Conservation (phyloP, 768 basidiomycete species). For the Cytidiella melzeri region DNA sequence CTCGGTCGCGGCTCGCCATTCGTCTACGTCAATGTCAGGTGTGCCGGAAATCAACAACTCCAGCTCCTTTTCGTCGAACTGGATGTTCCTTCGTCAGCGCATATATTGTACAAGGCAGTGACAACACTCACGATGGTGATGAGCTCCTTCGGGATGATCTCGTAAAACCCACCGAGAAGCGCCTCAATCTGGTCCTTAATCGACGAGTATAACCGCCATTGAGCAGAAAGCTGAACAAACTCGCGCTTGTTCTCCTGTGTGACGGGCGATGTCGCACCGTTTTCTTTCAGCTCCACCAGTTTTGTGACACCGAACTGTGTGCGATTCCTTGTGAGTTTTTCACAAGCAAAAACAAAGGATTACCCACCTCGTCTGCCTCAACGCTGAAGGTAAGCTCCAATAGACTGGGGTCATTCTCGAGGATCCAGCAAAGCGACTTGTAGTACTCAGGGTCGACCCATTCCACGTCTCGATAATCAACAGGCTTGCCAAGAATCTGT, state of each 20-base stretch:
- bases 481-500: conserved; percentile 88
- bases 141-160: conserved; percentile 95
- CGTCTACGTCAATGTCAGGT: conserved; percentile 98
- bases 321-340: conserved; percentile 3
- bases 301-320: conserved; percentile 84
- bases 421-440: conserved; percentile 95
- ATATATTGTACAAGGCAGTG: conserved; percentile 18
- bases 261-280: conserved; percentile 78
- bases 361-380: conserved; percentile 85
- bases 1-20: conserved; percentile 90
- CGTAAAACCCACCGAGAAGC: conserved; percentile 87
- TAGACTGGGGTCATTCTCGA: conserved; percentile 88
- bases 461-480: conserved; percentile 94
- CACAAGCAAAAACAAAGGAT: background rate
- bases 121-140: conserved; percentile 72
- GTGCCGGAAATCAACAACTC: conserved; percentile 94
- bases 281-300: conserved; percentile 80
- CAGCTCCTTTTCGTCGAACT: conserved; percentile 95
- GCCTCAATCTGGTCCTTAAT: conserved; percentile 96
- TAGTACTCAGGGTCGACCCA: conserved; percentile 99
- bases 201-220: conserved; percentile 87
- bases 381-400: conserved; percentile 92
- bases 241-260: conserved; percentile 97
- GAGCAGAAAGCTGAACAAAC: conserved; percentile 92
- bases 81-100: conserved; percentile 1